A percentile compares a stretch with the other conserved stretches of the same genome.
phyloP scores from a whole-genome alignment of 371 early-diverging fungal genomes.

The Zychaea mexicana region DNA sequence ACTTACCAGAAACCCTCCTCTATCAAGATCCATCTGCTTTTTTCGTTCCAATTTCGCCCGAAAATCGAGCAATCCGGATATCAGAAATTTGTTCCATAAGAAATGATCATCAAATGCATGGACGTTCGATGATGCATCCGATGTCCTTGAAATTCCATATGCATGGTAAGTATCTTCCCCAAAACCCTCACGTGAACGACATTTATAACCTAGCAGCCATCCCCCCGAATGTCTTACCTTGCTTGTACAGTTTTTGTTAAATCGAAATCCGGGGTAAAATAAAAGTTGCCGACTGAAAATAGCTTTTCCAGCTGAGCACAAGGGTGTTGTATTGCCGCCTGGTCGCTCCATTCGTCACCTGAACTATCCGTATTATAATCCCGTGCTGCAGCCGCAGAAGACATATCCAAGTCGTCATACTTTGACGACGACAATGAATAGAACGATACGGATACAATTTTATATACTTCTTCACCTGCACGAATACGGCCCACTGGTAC shows the following conservation, averaged over 20 bases:
- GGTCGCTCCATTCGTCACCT: constrained; percentile 39
- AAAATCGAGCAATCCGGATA: constrained; percentile 77
- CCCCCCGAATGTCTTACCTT: constrained; percentile 35
- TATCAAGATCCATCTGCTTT: constrained; percentile 69
- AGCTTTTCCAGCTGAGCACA: constrained; percentile 67
- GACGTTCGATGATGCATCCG: constrained; percentile 42
- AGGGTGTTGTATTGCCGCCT: constrained; percentile 52
- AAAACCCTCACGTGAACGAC: too few relatives aligned
- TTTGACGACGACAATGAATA: constrained; percentile 60
- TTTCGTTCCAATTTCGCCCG: constrained; percentile 66
- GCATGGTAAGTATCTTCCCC: too few relatives aligned
- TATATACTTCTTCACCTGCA: constrained; percentile 62
- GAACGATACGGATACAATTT: constrained; percentile 63
- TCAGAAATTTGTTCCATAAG: constrained; percentile 88
- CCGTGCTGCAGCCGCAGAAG: constrained; percentile 29
- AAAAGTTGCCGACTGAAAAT: constrained; percentile 73
- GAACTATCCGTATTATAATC: not conserved
- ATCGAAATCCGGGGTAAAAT: constrained; percentile 77
- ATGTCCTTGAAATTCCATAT: too few relatives aligned
- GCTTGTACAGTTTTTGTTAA: constrained; percentile 72
- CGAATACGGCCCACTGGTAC: constrained; percentile 60
- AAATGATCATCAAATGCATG: constrained; percentile 71
- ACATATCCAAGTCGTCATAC: constrained; percentile 55
- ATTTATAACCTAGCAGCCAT: too few relatives aligned
- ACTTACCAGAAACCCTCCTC: constrained; percentile 69